Conservation (phyloP, 148 eudicot genomes). For the Rhododendron ovatum region DNA sequence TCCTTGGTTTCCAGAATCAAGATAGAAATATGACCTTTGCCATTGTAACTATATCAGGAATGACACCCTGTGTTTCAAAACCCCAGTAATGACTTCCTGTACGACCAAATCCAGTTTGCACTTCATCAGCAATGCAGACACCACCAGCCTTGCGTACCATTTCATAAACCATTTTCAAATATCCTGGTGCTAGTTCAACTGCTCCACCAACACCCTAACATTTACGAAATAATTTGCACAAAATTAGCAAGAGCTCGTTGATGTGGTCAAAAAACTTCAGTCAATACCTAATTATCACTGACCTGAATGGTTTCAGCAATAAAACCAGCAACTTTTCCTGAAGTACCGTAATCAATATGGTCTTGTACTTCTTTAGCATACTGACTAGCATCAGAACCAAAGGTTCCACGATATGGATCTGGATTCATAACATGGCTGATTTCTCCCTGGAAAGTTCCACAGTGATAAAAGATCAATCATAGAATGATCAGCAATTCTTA, state of each 20-base stretch:
- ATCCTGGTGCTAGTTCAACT: conserved; percentile 95
- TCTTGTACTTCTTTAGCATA: conserved; percentile 94
- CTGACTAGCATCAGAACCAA: conserved; percentile 70
- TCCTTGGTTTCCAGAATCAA: background rate
- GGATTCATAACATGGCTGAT: conserved; percentile 94
- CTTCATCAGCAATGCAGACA: conserved; percentile 92
- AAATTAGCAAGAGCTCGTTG: background rate
- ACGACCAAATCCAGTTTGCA: conserved; percentile 93
- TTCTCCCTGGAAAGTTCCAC: conserved; percentile 65
- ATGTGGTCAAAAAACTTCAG: background rate
- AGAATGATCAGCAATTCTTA: background rate
- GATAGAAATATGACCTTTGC: conserved; percentile 56
- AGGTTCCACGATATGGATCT: conserved; percentile 84
- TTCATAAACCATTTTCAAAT: conserved; percentile 74
- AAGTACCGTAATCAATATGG: conserved; percentile 82
- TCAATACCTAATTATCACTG: background rate
- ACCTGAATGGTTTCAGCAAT: conserved; percentile 99
- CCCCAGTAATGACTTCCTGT: conserved; percentile 97
- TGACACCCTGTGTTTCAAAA: conserved; percentile 73
- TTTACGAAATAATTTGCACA: background rate
- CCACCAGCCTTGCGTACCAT: conserved; percentile 90
- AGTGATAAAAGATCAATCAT: background rate
- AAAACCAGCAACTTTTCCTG: conserved; percentile 94
- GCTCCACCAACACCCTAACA: conserved; percentile 96
- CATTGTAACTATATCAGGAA: conserved; percentile 95